phyloP scores from a whole-genome alignment of 345 rosid genomes.

The Ceriops zippeliana region DNA sequence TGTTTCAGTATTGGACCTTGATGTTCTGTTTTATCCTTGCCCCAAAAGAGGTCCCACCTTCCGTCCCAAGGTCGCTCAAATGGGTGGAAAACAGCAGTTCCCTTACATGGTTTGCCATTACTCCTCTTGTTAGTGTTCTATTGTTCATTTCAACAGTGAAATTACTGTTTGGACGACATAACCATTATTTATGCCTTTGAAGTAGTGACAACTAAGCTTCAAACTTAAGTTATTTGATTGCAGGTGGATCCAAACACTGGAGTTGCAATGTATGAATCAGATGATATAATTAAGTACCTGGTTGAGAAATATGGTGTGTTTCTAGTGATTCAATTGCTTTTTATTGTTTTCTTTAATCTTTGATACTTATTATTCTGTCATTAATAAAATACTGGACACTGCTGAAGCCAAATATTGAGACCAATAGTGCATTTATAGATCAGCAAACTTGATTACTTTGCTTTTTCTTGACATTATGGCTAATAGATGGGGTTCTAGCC shows the following conservation, averaged over 20 bases:
- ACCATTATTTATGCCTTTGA: neutral
- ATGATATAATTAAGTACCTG: constrained; percentile 80
- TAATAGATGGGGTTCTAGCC: too few relatives aligned
- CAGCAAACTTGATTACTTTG: too few relatives aligned
- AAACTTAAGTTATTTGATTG: constrained; percentile 18
- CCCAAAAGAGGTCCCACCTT: constrained; percentile 87
- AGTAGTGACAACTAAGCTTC: constrained; percentile 10
- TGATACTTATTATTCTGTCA: neutral
- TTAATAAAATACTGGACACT: neutral
- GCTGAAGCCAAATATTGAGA: neutral
- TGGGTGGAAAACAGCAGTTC: constrained; percentile 91
- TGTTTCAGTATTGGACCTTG: constrained; percentile 82
- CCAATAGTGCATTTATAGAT: too few relatives aligned
- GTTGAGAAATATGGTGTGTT: constrained; percentile 69
- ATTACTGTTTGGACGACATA: neutral
- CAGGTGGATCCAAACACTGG: constrained; percentile 96
- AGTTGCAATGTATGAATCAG: constrained; percentile 89
- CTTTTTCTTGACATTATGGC: too few relatives aligned
- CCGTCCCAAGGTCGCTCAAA: constrained; percentile 67
- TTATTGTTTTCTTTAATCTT: neutral
- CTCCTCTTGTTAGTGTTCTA: constrained; percentile 11
- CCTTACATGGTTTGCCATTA: constrained; percentile 80
- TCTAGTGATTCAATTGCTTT: constrained; percentile 13
- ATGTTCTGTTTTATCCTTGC: constrained; percentile 88
- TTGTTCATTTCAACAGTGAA: neutral